Evolutionary conservation across 257 asterid genomes (phyloP), one percentile per base, ranked within the genome.

Genomic region (Oldenlandia corymbosa): DNA sequence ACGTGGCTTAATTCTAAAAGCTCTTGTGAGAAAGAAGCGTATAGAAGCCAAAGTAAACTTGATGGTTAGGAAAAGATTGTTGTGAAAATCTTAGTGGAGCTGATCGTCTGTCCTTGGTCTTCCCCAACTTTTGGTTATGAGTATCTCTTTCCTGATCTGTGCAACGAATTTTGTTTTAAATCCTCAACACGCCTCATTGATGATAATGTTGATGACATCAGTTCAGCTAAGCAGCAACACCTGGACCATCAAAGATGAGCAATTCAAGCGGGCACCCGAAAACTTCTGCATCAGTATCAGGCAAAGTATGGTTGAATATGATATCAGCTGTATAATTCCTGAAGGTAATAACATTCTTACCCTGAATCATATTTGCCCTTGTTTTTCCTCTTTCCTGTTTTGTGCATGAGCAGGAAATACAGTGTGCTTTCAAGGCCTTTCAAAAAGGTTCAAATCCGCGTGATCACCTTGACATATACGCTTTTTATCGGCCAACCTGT

Each of bases 51-150:
- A 41, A 43, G 81, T 88, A 23, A 93, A 91, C 81, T 83, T 91
- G 63, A 74, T 82, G 80, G 80, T 92, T 91, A 28, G 96, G 85
- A 31, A 81, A 69, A 68, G 85, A 76, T 50, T 5, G 32, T 48
- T 91, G 92, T 69, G 72, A 78, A 68, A 86, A 85, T 65, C 73
- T 91, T 26, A 91, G 96, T 58, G 96, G 96, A 58, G 98, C 95
- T 11, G 96, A 88, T 70, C 94, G 88, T 58, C 68, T 82, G 55
- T 76, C 85, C 30, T 79, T 88, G 90, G 95, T 88, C 65, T 52
- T 81, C 70, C 56, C 58, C 45, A 3, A 9, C 39, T 58, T 41
- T 41, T 3, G 41, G n/a, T 45, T 37, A 12, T 58, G 39, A 36
- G 67, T 4, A 2, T 28, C n/a, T 53, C 37, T 26, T 70, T 23